Base-by-base conservation (phyloP, 164 flowering plant species). In the Magnolia sinica region DNA sequence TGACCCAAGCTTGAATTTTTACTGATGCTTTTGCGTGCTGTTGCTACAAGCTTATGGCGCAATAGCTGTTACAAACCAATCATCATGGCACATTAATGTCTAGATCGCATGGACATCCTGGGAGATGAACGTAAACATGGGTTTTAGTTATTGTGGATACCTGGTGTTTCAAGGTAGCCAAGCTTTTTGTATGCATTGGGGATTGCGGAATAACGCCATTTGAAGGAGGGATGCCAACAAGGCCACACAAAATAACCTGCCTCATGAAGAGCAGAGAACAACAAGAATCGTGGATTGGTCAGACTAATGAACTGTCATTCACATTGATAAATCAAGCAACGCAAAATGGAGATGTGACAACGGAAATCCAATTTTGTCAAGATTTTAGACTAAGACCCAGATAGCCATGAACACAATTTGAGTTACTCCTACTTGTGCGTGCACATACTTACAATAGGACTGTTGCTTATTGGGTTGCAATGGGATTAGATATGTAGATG, bases 131-230 rank as follows among this genome's bases (percentile, higher is more conserved):
- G 8, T 72, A 67, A 18, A 27, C 18, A 67, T 16, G 9, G 10
- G 18, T 67, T 67, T 67, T 67, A 9, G 45, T 7, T 23, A 16
- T 64, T 2, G 18, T 63, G 16, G 59, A 31, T 84, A 93, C 98
- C 94, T 93, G 98, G 76, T 95, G 98, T 78, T 93, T 95, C 81
- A 95, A 85, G 68, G 98, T 93, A 76, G 98, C 97, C 76, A 95
- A 88, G 81, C 97, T 95, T 82, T 93, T 95, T 70, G 98, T 95
- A 76, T 95, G 98, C 98, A 95, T 95, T 61, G 98, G 98, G 80
- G 98, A 95, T 77, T 95, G 98, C 24, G 98, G 98, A 75, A 95
- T 93, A 31, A 95, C 98, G 73, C 98, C 98, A 87, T 93, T 95
- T 50, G 98, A 88, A 69, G 98, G 98, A 73, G 98, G 98, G 79